Percentiles rank a stretch among this genome's conserved stretches.
phyloP scores from a whole-genome alignment of 2,329 filamentous ascomycete genomes.

The Setomelanomma holmii region DNA sequence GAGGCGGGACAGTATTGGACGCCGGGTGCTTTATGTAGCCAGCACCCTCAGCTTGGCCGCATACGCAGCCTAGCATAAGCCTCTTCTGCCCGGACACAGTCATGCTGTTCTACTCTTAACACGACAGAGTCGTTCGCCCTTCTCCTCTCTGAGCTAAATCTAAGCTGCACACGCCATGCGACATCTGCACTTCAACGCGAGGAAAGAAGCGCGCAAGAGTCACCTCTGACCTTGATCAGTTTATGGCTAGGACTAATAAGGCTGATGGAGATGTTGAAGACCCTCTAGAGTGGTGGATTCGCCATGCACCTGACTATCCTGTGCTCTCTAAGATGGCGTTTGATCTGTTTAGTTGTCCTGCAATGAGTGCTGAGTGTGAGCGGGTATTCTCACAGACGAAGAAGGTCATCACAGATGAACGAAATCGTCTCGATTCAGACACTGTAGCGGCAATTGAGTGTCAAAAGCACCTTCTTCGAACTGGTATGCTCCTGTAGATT shows the following conservation, averaged over 20 bases:
- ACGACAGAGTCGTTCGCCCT: no score
- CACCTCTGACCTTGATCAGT: slow-evolving; percentile 5
- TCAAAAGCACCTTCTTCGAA: slow-evolving; percentile 9
- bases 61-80: slow-evolving; percentile 6
- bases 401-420: slow-evolving; percentile 9
- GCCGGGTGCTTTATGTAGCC: slow-evolving; percentile 1
- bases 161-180: no score
- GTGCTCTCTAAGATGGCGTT: slow-evolving; percentile 6
- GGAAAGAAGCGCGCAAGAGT: slow-evolving; percentile 5
- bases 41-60: slow-evolving; percentile 4
- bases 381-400: slow-evolving; percentile 8
- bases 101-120: neutral
- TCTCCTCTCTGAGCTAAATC: no score
- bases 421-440: slow-evolving; percentile 9
- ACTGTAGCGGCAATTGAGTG: slow-evolving; percentile 7
- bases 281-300: slow-evolving; percentile 4
- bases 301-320: slow-evolving; percentile 4
- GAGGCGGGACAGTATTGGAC: slow-evolving; percentile 3
- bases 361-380: slow-evolving; percentile 13
- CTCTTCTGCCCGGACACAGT: neutral
- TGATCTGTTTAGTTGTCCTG: slow-evolving; percentile 7
- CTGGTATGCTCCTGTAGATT: slow-evolving; percentile 7
- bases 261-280: slow-evolving; percentile 1
- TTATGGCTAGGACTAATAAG: slow-evolving; percentile 3
- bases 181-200: neutral